Evolutionary conservation across 2,329 filamentous ascomycete species (phyloP).

Genomic region (Moelleriella libera): DNA sequence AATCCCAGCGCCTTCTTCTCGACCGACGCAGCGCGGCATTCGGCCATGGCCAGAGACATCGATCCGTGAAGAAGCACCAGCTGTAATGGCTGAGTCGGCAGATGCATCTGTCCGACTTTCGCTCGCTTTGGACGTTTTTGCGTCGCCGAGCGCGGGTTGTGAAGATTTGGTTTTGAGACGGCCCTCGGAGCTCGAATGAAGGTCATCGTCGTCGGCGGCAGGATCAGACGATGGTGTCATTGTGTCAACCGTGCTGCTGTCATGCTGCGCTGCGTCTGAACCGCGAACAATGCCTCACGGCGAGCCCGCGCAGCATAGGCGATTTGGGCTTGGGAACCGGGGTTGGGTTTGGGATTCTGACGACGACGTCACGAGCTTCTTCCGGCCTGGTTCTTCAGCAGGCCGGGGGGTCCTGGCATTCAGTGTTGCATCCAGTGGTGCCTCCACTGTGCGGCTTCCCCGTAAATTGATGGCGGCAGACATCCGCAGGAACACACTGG

Average conservation of each 20-base stretch:
- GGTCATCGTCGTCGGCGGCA: conserved; percentile 1
- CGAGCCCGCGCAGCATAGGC: too few relatives aligned
- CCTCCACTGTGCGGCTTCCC: too few relatives aligned
- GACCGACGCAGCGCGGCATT: not conserved
- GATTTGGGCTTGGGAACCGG: too few relatives aligned
- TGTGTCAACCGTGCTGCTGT: conserved; percentile 1
- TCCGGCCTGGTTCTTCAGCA: too few relatives aligned
- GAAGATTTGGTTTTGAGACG: not conserved
- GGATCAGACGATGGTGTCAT: conserved; percentile 5
- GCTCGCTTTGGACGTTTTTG: not conserved
- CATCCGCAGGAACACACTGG: too few relatives aligned
- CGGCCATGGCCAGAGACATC: not conserved
- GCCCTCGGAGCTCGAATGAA: not conserved
- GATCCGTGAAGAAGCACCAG: not conserved
- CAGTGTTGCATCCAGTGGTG: too few relatives aligned
- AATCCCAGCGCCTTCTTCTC: conserved; percentile 1
- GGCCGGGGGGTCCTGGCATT: too few relatives aligned
- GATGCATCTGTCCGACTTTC: not conserved
- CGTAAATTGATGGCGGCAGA: too few relatives aligned
- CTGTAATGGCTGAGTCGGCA: too few relatives aligned
- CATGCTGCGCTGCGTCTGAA: conserved; percentile 1
- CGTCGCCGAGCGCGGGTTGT: not conserved
- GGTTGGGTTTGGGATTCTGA: too few relatives aligned
- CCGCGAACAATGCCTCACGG: not conserved
- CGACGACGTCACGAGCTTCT: too few relatives aligned